Conservation (phyloP, 495 filamentous ascomycete species). For the Lepidopterella palustris region DNA sequence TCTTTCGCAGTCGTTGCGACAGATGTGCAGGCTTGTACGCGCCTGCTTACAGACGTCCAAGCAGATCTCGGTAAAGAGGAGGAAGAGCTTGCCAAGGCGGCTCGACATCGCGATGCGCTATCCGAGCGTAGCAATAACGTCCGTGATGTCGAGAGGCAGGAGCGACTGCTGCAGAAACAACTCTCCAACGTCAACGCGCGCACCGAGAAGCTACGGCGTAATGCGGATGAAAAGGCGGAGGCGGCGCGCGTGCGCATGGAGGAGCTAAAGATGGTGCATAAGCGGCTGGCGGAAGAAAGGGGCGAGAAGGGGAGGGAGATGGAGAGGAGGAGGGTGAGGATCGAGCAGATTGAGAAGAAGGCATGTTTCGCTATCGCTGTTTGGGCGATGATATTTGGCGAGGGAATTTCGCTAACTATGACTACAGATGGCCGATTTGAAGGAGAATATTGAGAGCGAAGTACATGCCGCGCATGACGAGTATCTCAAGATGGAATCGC, state of each 20-base stretch:
- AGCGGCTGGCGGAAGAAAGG: conserved; percentile 74
- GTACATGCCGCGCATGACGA: conserved; percentile 80
- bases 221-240: conserved; percentile 72
- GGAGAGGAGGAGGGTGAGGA: conserved; percentile 79
- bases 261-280: conserved; percentile 73
- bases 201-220: conserved; percentile 70
- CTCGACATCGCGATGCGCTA: conserved; percentile 76
- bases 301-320: conserved; percentile 80
- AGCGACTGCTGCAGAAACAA: conserved; percentile 76
- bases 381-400: conserved; percentile 28
- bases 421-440: conserved; percentile 85
- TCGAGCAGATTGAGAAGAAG: conserved; percentile 99
- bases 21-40: conserved; percentile 78
- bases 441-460: conserved; percentile 93
- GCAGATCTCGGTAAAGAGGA: conserved; percentile 82
- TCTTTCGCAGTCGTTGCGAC: conserved; percentile 75
- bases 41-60: conserved; percentile 80
- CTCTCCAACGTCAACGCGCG: conserved; percentile 74
- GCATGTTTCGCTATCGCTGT: conserved; percentile 42
- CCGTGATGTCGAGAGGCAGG: conserved; percentile 80
- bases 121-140: conserved; percentile 82
- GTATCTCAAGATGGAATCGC: conserved; percentile 91
- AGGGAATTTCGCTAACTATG: conserved; percentile 18
- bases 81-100: conserved; percentile 71
- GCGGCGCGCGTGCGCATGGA: conserved; percentile 83